Percentiles rank a stretch among this genome's conserved stretches.
Conservation (phyloP, 2,329 filamentous ascomycete species). For the Zarea fungicola region DNA sequence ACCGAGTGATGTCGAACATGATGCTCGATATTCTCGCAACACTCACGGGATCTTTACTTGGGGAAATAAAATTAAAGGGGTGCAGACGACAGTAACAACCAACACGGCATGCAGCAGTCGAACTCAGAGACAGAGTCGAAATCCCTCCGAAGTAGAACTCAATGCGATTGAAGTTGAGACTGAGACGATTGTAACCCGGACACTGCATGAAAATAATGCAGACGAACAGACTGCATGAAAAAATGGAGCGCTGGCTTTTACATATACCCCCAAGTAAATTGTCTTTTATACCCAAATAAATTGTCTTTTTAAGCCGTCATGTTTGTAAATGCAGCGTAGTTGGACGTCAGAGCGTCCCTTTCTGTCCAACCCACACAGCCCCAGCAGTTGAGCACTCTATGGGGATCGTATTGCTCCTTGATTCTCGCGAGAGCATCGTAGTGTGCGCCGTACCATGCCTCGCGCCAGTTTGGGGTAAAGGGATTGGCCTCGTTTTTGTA, state of each 20-base stretch:
- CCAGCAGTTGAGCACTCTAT: constrained; percentile 9
- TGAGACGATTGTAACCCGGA: neutral
- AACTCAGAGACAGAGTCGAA: neutral
- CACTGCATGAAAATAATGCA: neutral
- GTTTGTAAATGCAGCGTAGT: constrained; percentile 1
- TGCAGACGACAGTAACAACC: constrained; percentile 5
- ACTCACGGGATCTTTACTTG: neutral
- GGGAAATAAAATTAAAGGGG: neutral
- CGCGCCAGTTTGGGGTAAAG: constrained; percentile 3
- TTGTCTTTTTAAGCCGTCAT: neutral
- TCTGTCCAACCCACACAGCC: constrained; percentile 12
- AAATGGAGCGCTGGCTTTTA: no score
- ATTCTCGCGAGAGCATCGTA: constrained; percentile 1
- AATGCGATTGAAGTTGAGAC: constrained; percentile 8
- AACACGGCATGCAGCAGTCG: neutral
- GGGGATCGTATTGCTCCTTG: constrained; percentile 13
- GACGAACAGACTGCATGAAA: no score
- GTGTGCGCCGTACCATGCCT: constrained; percentile 5
- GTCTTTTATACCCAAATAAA: no score
- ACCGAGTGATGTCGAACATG: neutral
- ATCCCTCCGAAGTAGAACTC: constrained; percentile 6
- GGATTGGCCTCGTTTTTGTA: constrained; percentile 14
- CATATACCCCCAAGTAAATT: no score
- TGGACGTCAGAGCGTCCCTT: neutral
- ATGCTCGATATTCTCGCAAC: neutral